These are phyloP conservation scores for Erodium moschatum DNA, from an alignment of 441 rosid species.

Conservation along the genomic window DNA sequence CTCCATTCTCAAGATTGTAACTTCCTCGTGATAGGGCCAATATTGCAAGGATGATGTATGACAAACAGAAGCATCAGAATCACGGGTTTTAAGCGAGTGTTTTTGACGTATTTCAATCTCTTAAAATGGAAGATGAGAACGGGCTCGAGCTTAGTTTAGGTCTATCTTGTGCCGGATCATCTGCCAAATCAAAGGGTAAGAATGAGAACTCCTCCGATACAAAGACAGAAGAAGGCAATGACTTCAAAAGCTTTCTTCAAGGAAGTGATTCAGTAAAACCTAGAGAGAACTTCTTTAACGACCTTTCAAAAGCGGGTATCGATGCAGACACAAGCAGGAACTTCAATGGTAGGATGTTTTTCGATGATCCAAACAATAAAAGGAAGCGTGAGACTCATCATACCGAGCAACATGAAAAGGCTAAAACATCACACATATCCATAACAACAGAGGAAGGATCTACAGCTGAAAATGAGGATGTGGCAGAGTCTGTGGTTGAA, in stretches of 20 bases:
- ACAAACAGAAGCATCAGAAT: constrained; percentile 12
- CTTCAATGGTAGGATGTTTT: constrained; percentile 40
- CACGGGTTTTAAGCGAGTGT: constrained; percentile 8
- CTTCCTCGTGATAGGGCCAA: constrained; percentile 12
- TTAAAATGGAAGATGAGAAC: constrained; percentile 38
- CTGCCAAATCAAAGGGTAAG: not conserved
- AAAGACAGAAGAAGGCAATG: constrained; percentile 2
- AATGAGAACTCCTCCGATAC: not conserved
- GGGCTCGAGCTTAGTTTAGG: constrained; percentile 8
- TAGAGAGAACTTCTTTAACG: constrained; percentile 69
- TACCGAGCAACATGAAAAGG: constrained; percentile 46
- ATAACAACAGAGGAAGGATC: constrained; percentile 67
- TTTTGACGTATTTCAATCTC: constrained; percentile 11
- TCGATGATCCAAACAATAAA: constrained; percentile 46
- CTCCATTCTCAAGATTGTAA: not conserved
- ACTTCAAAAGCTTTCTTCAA: constrained; percentile 22
- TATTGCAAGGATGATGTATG: constrained; percentile 1
- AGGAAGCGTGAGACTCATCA: constrained; percentile 47
- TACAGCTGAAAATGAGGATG: constrained; percentile 84
- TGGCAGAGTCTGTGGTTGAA: constrained; percentile 84
- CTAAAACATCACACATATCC: constrained; percentile 57
- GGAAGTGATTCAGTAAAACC: constrained; percentile 55
- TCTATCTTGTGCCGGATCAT: constrained; percentile 5
- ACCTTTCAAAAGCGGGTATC: constrained; percentile 46
- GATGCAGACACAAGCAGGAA: constrained; percentile 49